Evolutionary conservation across 2,329 filamentous ascomycete species (phyloP).

Genomic region (Ascocoryne sarcoides): DNA sequence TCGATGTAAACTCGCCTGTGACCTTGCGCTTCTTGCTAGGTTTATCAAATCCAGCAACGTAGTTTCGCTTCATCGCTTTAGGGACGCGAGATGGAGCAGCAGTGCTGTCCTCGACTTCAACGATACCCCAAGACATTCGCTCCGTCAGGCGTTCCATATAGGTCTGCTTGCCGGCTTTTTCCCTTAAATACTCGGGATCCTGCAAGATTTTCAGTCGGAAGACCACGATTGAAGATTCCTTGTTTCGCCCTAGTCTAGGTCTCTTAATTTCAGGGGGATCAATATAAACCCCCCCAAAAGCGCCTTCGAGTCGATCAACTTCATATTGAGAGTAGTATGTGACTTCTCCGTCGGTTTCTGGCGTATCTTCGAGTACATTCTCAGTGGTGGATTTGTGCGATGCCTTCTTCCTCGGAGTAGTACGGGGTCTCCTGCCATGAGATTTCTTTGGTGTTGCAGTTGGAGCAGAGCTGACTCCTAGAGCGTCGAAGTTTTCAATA

Average conservation of each 20-base stretch:
- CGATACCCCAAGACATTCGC: background rate
- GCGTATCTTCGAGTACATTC: background rate
- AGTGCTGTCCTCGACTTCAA: background rate
- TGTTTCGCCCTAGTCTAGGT: background rate
- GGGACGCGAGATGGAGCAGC: background rate
- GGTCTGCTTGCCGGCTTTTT: background rate
- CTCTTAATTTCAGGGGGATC: background rate
- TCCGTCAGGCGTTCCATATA: background rate
- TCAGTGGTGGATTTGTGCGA: background rate
- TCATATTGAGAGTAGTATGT: background rate
- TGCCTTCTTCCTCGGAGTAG: background rate
- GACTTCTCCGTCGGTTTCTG: background rate
- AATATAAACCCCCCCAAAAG: background rate
- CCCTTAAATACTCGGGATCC: background rate
- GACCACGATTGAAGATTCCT: background rate
- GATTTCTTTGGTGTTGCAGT: background rate
- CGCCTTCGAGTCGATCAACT: background rate
- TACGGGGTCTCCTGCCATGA: background rate
- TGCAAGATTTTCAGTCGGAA: background rate
- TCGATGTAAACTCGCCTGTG: background rate
- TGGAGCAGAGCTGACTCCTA: background rate
- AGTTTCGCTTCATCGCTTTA: background rate
- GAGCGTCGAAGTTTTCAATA: too few relatives aligned
- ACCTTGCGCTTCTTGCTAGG: background rate
- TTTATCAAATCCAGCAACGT: background rate